phyloP scores from a whole-genome alignment of 352 stramenopile genomes.

The Phytopythium cucurbitacearum region DNA sequence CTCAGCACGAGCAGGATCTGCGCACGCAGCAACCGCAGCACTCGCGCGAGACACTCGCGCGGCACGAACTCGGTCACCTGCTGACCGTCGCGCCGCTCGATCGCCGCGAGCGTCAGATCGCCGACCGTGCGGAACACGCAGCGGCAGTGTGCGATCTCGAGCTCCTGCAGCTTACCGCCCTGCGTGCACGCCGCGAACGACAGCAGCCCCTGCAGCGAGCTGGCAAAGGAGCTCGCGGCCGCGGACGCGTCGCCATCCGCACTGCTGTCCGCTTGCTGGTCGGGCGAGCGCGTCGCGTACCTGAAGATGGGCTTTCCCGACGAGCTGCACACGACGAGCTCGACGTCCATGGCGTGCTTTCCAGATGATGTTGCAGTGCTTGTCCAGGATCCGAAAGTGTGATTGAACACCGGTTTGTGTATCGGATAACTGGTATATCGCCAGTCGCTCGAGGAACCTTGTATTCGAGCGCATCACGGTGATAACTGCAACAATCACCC shows the following conservation, averaged over 20 bases:
- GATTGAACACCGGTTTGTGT: no score
- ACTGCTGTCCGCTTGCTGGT: not conserved
- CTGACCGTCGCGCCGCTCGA: constrained; percentile 23
- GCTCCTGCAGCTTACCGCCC: constrained; percentile 47
- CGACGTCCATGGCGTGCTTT: constrained; percentile 17
- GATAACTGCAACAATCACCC: constrained; percentile 3
- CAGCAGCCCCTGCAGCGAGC: constrained; percentile 60
- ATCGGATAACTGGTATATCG: not conserved
- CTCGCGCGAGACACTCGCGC: constrained; percentile 31
- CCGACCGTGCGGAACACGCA: constrained; percentile 46
- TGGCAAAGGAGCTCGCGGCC: constrained; percentile 43
- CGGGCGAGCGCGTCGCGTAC: constrained; percentile 8
- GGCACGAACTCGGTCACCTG: constrained; percentile 1
- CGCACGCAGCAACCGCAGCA: constrained; percentile 43
- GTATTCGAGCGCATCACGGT: not conserved
- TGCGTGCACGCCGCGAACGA: constrained; percentile 58
- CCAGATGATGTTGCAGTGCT: no score
- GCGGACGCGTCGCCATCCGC: not conserved
- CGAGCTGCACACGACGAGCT: constrained; percentile 38
- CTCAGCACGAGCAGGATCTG: constrained; percentile 67
- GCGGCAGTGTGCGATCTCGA: constrained; percentile 30
- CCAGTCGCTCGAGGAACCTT: not conserved
- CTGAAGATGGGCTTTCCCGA: constrained; percentile 46
- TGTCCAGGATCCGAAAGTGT: no score
- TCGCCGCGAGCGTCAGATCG: constrained; percentile 49